Conservation (phyloP, 257 asterid species). For the Rubia yunnanensis region DNA sequence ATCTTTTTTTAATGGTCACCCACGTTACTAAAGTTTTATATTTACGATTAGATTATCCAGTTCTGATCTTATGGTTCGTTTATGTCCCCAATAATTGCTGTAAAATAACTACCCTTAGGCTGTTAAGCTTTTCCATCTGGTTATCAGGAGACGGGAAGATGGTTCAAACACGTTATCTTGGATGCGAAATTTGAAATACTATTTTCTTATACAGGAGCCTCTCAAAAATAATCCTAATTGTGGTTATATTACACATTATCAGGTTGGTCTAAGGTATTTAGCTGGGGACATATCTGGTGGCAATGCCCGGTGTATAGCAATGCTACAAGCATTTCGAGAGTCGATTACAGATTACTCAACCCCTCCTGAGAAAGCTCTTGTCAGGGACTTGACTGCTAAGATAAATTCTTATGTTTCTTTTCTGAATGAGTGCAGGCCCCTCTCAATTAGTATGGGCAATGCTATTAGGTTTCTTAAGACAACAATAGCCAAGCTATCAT, state of each 20-base stretch:
- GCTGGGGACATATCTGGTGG: slow-evolving; percentile 90
- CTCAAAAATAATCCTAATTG: not conserved
- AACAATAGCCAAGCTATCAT: slow-evolving; percentile 50
- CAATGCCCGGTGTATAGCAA: slow-evolving; percentile 86
- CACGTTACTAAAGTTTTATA: not conserved
- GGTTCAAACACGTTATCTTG: not conserved
- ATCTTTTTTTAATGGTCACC: not conserved
- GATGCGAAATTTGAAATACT: not conserved
- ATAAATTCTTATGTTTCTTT: slow-evolving; percentile 58
- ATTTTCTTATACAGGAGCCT: not conserved
- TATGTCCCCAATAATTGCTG: not conserved
- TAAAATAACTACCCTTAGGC: not conserved
- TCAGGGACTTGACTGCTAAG: slow-evolving; percentile 70
- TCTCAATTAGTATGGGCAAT: slow-evolving; percentile 88
- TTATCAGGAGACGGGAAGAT: not conserved
- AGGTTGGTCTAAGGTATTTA: slow-evolving; percentile 83
- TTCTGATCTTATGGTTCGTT: not conserved
- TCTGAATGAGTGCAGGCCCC: slow-evolving; percentile 79
- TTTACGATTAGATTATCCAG: not conserved
- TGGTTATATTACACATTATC: slow-evolving; percentile 22
- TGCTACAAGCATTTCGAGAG: slow-evolving; percentile 87
- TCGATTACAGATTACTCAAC: slow-evolving; percentile 66
- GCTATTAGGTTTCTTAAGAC: slow-evolving; percentile 74
- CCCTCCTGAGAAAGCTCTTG: slow-evolving; percentile 67
- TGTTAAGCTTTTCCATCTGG: not conserved